phyloP scores from a whole-genome alignment of 768 basidiomycete genomes.

The Leccinum truebloodii region DNA sequence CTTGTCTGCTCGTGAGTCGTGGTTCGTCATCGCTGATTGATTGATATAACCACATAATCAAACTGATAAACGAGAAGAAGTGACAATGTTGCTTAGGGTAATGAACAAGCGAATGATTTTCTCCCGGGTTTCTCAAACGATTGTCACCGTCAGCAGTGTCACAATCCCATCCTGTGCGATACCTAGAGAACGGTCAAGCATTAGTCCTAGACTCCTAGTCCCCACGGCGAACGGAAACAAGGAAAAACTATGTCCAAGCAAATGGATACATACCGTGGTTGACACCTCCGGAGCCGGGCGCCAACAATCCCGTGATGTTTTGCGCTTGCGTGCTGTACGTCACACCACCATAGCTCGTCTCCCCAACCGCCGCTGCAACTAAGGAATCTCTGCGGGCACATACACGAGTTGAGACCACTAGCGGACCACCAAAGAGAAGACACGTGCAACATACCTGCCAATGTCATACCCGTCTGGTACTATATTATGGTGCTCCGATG shows the following conservation, averaged over 20 bases:
- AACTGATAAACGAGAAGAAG: no score
- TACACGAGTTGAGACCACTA: not conserved
- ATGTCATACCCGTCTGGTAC: conserved; percentile 50
- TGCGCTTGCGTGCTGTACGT: conserved; percentile 47
- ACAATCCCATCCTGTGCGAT: conserved; percentile 63
- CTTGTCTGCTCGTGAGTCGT: no score
- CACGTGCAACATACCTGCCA: conserved; percentile 37
- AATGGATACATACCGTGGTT: conserved; percentile 45
- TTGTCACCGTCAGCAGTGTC: conserved; percentile 53
- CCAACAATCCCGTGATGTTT: conserved; percentile 51
- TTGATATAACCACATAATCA: no score
- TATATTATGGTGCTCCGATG: conserved; percentile 41
- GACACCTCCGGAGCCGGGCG: conserved; percentile 50
- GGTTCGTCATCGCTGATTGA: no score
- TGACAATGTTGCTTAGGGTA: no score
- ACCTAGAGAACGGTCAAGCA: conserved; percentile 31
- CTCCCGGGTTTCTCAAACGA: conserved; percentile 25
- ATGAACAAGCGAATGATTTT: no score
- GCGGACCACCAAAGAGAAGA: no score
- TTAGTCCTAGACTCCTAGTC: not conserved
- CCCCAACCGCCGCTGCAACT: conserved; percentile 40
- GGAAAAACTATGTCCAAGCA: not conserved
- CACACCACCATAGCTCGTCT: conserved; percentile 42
- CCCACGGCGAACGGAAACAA: not conserved
- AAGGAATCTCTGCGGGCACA: conserved; percentile 36